Conservation (phyloP, 2,329 filamentous ascomycete species). For the Cladophialophora chaetospira region DNA sequence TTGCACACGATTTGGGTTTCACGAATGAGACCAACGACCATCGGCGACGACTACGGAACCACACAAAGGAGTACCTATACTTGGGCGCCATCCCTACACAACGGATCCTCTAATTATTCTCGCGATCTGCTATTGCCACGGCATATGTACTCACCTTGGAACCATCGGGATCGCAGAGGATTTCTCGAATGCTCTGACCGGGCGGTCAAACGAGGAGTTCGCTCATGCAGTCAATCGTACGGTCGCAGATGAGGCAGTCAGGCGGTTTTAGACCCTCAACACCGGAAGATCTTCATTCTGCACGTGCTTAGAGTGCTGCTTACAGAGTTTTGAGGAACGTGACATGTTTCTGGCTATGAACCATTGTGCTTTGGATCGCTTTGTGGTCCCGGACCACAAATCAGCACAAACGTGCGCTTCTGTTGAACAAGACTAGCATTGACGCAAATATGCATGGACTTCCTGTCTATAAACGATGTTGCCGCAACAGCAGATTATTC, state of each 20-base stretch:
- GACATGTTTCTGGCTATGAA: neutral
- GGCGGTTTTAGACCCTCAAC: neutral
- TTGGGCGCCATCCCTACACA: neutral
- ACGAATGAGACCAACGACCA: neutral
- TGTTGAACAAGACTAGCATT: no score
- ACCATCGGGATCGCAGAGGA: neutral
- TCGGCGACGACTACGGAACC: neutral
- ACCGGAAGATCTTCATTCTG: neutral
- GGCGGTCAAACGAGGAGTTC: neutral
- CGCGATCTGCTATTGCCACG: neutral
- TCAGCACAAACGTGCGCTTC: no score
- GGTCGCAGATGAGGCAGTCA: neutral
- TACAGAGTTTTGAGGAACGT: neutral
- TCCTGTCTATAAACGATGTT: no score
- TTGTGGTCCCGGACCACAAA: no score
- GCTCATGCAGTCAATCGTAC: neutral
- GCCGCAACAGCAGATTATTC: no score
- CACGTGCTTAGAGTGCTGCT: neutral
- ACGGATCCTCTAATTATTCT: neutral
- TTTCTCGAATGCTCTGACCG: neutral
- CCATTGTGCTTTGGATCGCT: no score
- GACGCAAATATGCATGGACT: no score
- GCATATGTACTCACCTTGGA: neutral
- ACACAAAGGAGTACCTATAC: neutral
- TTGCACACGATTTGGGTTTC: neutral